Percentiles rank a stretch among this genome's conserved stretches.
Evolutionary conservation across 2,329 filamentous ascomycete species (phyloP).

Genomic region (Cordyceps javanica): DNA sequence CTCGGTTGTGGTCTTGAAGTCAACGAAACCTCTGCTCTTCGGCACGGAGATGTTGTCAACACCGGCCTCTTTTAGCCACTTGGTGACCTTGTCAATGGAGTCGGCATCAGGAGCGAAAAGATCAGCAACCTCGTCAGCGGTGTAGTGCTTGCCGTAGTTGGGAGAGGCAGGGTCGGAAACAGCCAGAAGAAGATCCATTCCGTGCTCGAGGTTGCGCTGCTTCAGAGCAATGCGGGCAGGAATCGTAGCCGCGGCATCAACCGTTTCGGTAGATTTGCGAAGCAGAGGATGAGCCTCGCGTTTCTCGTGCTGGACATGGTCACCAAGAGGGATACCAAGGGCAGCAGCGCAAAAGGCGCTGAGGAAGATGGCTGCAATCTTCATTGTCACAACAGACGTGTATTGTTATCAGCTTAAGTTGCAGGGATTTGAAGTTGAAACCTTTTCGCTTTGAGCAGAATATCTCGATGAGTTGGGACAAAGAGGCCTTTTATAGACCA

Average conservation of each 20-base stretch:
- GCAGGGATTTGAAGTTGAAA: too few species aligned
- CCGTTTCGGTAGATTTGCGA: not conserved
- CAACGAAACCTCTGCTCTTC: constrained; percentile 39
- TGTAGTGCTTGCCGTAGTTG: constrained; percentile 11
- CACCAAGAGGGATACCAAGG: not conserved
- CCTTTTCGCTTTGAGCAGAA: too few species aligned
- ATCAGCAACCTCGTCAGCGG: not conserved
- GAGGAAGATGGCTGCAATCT: constrained; percentile 3
- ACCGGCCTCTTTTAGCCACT: constrained; percentile 47
- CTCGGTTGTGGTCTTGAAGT: constrained; percentile 13
- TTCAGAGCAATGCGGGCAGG: constrained; percentile 6
- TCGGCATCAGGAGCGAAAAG: constrained; percentile 22
- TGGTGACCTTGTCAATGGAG: constrained; percentile 41
- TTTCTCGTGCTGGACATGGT: constrained; percentile 7
- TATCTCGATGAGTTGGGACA: too few species aligned
- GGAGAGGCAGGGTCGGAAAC: constrained; percentile 4
- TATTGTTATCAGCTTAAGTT: too few species aligned
- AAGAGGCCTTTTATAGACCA: too few species aligned
- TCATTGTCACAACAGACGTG: not conserved
- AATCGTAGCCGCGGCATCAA: not conserved
- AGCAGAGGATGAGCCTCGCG: not conserved
- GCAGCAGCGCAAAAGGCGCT: constrained; percentile 1
- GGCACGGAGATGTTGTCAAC: constrained; percentile 45
- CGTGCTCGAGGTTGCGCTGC: constrained; percentile 8
- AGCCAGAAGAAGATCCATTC: constrained; percentile 4